Percentiles rank a stretch among this genome's conserved stretches.
phyloP scores from a whole-genome alignment of 306 rosid genomes.

The Geum urbanum region DNA sequence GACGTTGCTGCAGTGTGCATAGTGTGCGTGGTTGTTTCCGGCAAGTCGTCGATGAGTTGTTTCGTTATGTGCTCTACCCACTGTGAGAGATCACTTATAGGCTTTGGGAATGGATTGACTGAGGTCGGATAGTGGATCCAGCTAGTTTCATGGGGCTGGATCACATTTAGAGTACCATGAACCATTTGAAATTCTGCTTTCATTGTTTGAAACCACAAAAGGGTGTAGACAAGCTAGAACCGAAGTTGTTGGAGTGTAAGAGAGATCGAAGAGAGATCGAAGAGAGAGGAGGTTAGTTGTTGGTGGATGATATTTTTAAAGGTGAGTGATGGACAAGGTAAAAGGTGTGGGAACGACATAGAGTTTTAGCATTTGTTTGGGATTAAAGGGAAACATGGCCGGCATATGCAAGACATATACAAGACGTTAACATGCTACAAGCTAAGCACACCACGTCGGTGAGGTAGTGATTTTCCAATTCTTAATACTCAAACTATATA shows the following conservation, averaged over 20 bases:
- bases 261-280: slow-evolving; percentile 12
- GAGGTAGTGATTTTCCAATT: slow-evolving; percentile 44
- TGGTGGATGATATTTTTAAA: slow-evolving; percentile 40
- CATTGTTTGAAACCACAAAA: slow-evolving; percentile 25
- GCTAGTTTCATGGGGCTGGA: slow-evolving; percentile 46
- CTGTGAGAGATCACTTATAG: slow-evolving; percentile 44
- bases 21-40: slow-evolving; percentile 29
- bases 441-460: slow-evolving; percentile 42
- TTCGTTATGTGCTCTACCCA: slow-evolving; percentile 68
- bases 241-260: background rate
- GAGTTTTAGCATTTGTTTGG: slow-evolving; percentile 12
- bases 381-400: slow-evolving; percentile 42
- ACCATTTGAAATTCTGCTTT: slow-evolving; percentile 51
- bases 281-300: background rate
- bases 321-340: slow-evolving; percentile 19
- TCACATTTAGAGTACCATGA: slow-evolving; percentile 44
- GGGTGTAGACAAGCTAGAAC: background rate
- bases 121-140: slow-evolving; percentile 40
- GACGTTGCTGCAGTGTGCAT: slow-evolving; percentile 25
- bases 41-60: slow-evolving; percentile 60
- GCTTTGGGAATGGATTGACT: slow-evolving; percentile 35
- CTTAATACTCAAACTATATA: background rate
- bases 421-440: slow-evolving; percentile 42
- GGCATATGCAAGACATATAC: slow-evolving; percentile 57
- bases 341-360: slow-evolving; percentile 9